Percentiles rank a stretch among this genome's conserved stretches.
Evolutionary conservation across 441 rosid genomes (phyloP).

Genomic region (Populus hybrid): DNA sequence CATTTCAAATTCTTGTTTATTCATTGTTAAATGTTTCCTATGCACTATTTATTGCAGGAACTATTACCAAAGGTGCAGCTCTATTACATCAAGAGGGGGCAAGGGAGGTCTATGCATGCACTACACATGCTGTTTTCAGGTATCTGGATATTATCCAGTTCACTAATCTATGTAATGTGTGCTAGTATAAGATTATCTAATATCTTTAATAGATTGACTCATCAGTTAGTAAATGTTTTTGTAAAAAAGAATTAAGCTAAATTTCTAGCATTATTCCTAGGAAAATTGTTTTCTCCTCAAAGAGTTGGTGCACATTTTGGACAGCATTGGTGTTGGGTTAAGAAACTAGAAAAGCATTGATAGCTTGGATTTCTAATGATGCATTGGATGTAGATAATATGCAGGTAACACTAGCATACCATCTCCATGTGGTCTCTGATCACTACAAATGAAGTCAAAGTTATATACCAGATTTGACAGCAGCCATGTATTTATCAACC

Average conservation of each 20-base stretch:
- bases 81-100: constrained; percentile 96
- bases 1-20: not conserved
- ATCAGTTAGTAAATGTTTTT: not conserved
- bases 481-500: not conserved
- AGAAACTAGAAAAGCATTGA: not conserved
- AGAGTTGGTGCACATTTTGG: not conserved
- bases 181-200: too few species aligned
- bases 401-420: not conserved
- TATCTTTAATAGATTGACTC: not conserved
- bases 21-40: not conserved
- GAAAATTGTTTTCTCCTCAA: not conserved
- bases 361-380: not conserved
- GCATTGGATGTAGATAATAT: not conserved
- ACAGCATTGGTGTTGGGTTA: not conserved
- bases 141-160: constrained; percentile 23
- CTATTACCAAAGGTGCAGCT: constrained; percentile 92
- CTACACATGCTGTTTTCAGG: constrained; percentile 98
- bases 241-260: too few species aligned
- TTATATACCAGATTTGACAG: not conserved
- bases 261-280: too few species aligned
- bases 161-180: constrained; percentile 1
- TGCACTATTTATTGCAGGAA: constrained; percentile 43
- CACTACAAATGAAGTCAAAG: not conserved
- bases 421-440: not conserved
- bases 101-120: constrained; percentile 91